Conservation (phyloP, 2,329 filamentous ascomycete species). For the Nemania serpens region DNA sequence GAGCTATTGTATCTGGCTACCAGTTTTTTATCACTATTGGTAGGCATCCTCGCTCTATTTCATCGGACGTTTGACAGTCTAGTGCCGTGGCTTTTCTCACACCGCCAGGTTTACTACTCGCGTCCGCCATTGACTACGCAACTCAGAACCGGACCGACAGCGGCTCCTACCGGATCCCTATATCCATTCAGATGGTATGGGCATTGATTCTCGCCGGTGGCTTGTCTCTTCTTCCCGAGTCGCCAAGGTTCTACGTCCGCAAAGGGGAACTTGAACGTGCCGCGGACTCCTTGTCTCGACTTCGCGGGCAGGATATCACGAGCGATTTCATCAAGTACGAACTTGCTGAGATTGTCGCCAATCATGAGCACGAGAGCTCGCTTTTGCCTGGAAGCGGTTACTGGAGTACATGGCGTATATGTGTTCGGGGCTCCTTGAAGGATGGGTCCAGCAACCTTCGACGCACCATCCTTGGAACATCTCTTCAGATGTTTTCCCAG, state of each 20-base stretch:
- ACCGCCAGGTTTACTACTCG: slow-evolving; percentile 62
- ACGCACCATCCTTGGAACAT: slow-evolving; percentile 72
- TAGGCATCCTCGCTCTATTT: slow-evolving; percentile 6
- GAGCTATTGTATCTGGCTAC: slow-evolving; percentile 79
- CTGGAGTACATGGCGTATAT: slow-evolving; percentile 70
- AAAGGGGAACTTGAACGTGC: slow-evolving; percentile 71
- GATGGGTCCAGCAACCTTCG: slow-evolving; percentile 70
- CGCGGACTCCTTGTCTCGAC: slow-evolving; percentile 62
- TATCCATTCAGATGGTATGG: slow-evolving; percentile 80
- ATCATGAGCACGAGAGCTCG: slow-evolving; percentile 81
- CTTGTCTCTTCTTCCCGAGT: slow-evolving; percentile 79
- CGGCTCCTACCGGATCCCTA: slow-evolving; percentile 78
- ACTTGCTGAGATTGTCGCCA: slow-evolving; percentile 84
- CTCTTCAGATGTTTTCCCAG: slow-evolving; percentile 81
- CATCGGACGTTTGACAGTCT: background rate
- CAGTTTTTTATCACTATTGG: slow-evolving; percentile 85
- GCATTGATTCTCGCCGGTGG: slow-evolving; percentile 74
- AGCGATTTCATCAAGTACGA: slow-evolving; percentile 79
- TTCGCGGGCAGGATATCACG: slow-evolving; percentile 74
- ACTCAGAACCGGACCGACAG: slow-evolving; percentile 66
- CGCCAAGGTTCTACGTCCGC: slow-evolving; percentile 84
- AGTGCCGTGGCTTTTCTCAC: background rate
- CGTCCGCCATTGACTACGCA: slow-evolving; percentile 74
- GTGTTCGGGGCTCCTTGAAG: slow-evolving; percentile 67
- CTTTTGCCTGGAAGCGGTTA: slow-evolving; percentile 69